Evolutionary conservation across 2,329 filamentous ascomycete species (phyloP).

Genomic region (Neopestalotiopsis sp.): DNA sequence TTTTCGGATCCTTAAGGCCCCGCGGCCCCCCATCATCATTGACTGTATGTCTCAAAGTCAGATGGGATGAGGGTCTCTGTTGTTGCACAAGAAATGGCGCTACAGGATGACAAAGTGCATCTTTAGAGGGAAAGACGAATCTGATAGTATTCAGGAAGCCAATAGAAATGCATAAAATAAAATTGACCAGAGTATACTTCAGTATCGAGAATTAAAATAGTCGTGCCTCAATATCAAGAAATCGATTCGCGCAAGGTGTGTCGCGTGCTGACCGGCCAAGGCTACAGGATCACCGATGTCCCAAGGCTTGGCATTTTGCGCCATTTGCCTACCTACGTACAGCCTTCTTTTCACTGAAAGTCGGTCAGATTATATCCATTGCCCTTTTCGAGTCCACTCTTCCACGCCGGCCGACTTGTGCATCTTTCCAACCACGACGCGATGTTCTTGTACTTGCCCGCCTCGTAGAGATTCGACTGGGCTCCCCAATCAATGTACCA

Average conservation of each 20-base stretch:
- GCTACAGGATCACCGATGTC: not conserved
- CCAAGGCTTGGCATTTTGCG: not conserved
- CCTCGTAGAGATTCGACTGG: constrained; percentile 22
- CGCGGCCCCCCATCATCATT: not conserved
- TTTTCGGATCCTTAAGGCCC: not conserved
- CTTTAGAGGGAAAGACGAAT: too few relatives aligned
- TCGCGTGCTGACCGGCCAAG: not conserved
- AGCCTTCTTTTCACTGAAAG: not conserved
- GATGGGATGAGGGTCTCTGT: not conserved
- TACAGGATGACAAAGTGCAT: not conserved
- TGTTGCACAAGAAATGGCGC: not conserved
- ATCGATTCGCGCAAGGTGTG: not conserved
- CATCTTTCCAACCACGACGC: constrained; percentile 23
- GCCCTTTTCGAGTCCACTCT: constrained; percentile 29
- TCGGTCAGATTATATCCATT: constrained; percentile 24
- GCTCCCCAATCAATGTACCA: constrained; percentile 26
- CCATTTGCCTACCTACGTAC: not conserved
- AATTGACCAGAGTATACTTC: not conserved
- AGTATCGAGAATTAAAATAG: not conserved
- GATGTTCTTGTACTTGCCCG: constrained; percentile 22
- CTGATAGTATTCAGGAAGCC: not conserved
- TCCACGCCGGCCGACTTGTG: constrained; percentile 25
- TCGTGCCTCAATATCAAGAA: not conserved
- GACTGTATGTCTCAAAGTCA: not conserved
- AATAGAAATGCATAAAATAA: not conserved